Evolutionary conservation across 345 rosid species (phyloP).

Genomic region (Melastoma malabathricum): DNA sequence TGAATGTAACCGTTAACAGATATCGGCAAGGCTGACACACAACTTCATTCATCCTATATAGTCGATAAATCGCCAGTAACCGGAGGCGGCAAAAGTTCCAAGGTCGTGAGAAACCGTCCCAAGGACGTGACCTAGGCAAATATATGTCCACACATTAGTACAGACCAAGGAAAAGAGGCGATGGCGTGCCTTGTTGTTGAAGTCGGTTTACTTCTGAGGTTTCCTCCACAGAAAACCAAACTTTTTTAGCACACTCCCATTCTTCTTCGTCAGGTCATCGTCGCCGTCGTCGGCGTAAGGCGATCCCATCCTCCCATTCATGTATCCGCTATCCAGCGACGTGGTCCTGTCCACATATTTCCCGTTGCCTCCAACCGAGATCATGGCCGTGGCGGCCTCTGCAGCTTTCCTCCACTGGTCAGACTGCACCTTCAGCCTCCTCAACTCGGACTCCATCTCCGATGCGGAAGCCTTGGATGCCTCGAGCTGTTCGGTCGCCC

Average conservation of each 20-base stretch:
- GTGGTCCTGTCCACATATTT: constrained; percentile 54
- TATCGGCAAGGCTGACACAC: too few relatives aligned
- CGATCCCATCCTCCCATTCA: constrained; percentile 26
- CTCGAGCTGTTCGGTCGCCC: constrained; percentile 68
- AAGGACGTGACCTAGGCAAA: too few relatives aligned
- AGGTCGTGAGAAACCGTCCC: too few relatives aligned
- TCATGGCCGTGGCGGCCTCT: constrained; percentile 88
- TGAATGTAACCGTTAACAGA: too few relatives aligned
- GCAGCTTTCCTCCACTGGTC: constrained; percentile 99
- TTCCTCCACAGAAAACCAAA: constrained; percentile 96
- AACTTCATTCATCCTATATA: too few relatives aligned
- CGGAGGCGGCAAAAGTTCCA: too few relatives aligned
- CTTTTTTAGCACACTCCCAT: constrained; percentile 90
- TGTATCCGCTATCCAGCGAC: constrained; percentile 43
- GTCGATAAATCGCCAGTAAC: too few relatives aligned
- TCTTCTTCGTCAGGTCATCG: constrained; percentile 67
- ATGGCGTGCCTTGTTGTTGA: not conserved
- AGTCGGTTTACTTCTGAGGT: constrained; percentile 40
- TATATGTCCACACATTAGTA: too few relatives aligned
- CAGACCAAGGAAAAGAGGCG: not conserved
- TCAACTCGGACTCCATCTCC: constrained; percentile 10
- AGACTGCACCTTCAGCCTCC: constrained; percentile 88
- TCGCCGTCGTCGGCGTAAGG: constrained; percentile 62
- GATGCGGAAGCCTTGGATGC: constrained; percentile 7
- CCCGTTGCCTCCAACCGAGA: constrained; percentile 66